Base-by-base conservation (phyloP, 345 rosid species). In the Salix arbutifolia region DNA sequence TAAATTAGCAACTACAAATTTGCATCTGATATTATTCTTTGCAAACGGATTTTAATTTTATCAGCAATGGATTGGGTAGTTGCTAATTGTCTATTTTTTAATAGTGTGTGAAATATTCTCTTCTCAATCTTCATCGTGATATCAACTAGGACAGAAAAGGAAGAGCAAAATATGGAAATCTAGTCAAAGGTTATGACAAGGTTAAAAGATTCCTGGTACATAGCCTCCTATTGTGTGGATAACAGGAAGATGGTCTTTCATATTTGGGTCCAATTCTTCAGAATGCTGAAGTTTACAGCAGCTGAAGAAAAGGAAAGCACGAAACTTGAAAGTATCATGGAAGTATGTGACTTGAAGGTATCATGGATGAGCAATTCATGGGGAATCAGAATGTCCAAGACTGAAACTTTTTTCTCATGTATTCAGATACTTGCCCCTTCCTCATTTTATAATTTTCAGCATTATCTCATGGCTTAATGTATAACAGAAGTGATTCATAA, bases 191-290 rank as follows among this genome's bases (percentile, higher is more conserved):
- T 33, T 33, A 33, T 33, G 35, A 33, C 35, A 33, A 33, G 35
- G 37, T 33, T 33, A 33, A 33, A 0, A 75, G 74, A 80, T 73
- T 71, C 80, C 56, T 52, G 28, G 48, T 8, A 84, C 53, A 77
- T 71, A 71, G 48, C 69, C 72, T 7, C 8, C 71, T 52, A 48
- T 28, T 65, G 30, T 8, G 73, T 50, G 65, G 67, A 40, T 35
- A 67, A n/a, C 42, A 13, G 13, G 61, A 35, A 60, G 79, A 65
- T 61, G 46, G 46, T 23, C 7, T 67, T 70, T 67, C 65, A 75
- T 67, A 60, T 75, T 58, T n/a, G 67, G 71, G 56, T 73, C 64
- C 74, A 62, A 44, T 67, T 74, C 78, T 69, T 44, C 6, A 53
- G 60, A 76, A 66, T 38, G 75, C 28, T 76, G 64, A 64, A 76